Conservation (phyloP, 192 early-diverging fungal genomes). For the Rhizoclosmatium sp. region DNA sequence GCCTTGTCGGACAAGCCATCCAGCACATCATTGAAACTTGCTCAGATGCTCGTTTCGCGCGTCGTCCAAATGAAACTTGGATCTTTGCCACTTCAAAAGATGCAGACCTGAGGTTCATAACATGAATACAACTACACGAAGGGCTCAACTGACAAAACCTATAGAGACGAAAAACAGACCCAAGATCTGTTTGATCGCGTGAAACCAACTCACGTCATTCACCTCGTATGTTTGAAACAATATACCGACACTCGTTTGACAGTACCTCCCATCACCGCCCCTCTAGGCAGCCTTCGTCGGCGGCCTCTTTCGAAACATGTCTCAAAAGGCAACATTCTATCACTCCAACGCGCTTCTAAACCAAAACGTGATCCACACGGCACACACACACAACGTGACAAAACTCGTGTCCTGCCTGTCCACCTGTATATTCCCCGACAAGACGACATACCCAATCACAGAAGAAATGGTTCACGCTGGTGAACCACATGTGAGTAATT, state of each 20-base stretch:
- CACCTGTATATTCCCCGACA: conserved; percentile 86
- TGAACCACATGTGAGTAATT: conserved; percentile 82
- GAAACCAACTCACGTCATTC: conserved; percentile 81
- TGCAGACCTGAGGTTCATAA: conserved; percentile 75
- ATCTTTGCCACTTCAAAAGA: conserved; percentile 78
- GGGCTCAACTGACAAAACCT: not conserved
- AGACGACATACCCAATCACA: conserved; percentile 83
- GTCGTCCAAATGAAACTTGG: conserved; percentile 74
- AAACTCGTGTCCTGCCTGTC: conserved; percentile 88
- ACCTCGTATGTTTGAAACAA: conserved; percentile 54
- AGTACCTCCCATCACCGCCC: not conserved
- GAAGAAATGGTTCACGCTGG: conserved; percentile 87
- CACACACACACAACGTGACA: conserved; percentile 69
- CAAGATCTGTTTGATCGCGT: conserved; percentile 77
- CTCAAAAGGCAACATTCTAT: conserved; percentile 79
- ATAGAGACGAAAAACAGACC: conserved; percentile 67
- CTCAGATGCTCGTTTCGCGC: conserved; percentile 21
- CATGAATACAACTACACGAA: not conserved
- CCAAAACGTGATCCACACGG: conserved; percentile 73
- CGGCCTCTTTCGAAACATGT: conserved; percentile 85
- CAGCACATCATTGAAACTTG: conserved; percentile 43
- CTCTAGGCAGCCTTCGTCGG: conserved; percentile 60
- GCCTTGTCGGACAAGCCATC: conserved; percentile 81
- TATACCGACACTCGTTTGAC: not conserved
- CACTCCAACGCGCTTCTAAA: conserved; percentile 81